Base-by-base conservation (phyloP, 176 grass and related monocot species). In the Rhipidocladum racemiflorum region DNA sequence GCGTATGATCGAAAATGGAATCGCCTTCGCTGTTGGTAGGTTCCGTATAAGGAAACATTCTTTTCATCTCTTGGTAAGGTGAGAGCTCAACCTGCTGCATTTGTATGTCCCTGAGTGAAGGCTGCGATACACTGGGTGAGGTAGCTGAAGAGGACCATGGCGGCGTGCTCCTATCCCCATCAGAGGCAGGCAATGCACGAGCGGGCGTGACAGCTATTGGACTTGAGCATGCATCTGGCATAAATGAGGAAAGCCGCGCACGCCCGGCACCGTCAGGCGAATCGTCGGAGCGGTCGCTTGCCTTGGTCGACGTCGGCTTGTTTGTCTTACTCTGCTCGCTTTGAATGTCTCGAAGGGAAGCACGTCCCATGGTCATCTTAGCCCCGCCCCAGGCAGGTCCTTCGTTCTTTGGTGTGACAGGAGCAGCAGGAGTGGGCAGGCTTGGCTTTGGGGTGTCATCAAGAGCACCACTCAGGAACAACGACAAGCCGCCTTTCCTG, bases 401-500 rank as follows among this genome's bases (percentile, higher is more conserved):
- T 68, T 99, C 96, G 74, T 71, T 77, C 82, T 99, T 99, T 3
- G 89, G 92, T 10, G 75, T 79, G 62, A 70, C 73, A 75, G 8
- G 48, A 62, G 76, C 84, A 80, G 75, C 80, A 54, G 77, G 64
- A 54, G 84, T 64, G 77, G 91, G 89, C 7, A 25, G 79, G 34
- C 78, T 85, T 84, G 42, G 83, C 80, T 89, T 95, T 49, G 91
- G 87, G 79, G 89, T 82, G 84, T 93, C 92, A 67, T 99, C 96
- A 55, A 99, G 92, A 90, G 96, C 96, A 85, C 96, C 93, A 77
- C 85, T 95, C 75, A 99, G 80, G 83, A 99, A 99, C 87, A 95
- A 68, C 13, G 96, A 99, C 48, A 99, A 49, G 24, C 96, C 96
- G 67, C 93, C 96, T 90, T 95, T 99, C 76, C 85, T 90, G 27